These are phyloP conservation scores for Tetrapisispora iriomotensis DNA, from an alignment of 805 yeast genomes.

Conservation along the genomic window DNA sequence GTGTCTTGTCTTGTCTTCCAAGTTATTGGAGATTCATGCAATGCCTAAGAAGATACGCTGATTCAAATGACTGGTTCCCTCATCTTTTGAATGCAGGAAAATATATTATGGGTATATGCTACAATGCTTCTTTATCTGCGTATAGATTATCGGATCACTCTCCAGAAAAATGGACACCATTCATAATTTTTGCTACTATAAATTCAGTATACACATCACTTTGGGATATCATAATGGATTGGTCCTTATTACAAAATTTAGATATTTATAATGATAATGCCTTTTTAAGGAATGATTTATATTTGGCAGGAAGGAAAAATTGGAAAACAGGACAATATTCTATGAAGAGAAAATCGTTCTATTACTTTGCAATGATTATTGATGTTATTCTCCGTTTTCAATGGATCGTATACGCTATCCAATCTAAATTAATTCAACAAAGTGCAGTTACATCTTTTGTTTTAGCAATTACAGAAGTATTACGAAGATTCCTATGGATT, in stretches of 20 bases:
- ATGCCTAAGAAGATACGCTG: conserved; percentile 83
- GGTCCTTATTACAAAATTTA: conserved; percentile 65
- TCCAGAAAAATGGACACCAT: conserved; percentile 38
- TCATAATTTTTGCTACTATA: conserved; percentile 62
- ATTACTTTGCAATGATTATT: conserved; percentile 63
- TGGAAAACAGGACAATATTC: conserved; percentile 29
- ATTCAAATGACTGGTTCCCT: conserved; percentile 93
- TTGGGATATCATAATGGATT: conserved; percentile 96
- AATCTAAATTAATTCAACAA: conserved; percentile 69
- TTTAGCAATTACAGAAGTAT: conserved; percentile 71
- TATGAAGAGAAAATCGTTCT: conserved; percentile 33
- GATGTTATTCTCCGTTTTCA: conserved; percentile 75
- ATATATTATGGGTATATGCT: conserved; percentile 55
- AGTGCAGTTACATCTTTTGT: conserved; percentile 79
- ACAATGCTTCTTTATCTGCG: conserved; percentile 63
- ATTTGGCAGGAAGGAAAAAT: conserved; percentile 38
- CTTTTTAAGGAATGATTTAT: conserved; percentile 62
- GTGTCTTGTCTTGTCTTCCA: conserved; percentile 77
- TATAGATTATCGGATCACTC: conserved; percentile 43
- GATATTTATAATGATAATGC: conserved; percentile 34
- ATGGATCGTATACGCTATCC: conserved; percentile 85
- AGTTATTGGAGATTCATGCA: conserved; percentile 86
- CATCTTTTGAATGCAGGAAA: conserved; percentile 84
- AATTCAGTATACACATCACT: conserved; percentile 60
- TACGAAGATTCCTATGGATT: conserved; percentile 83